These are phyloP conservation scores for Jasminum sambac DNA, from an alignment of 257 asterid species.

Conservation along the genomic window DNA sequence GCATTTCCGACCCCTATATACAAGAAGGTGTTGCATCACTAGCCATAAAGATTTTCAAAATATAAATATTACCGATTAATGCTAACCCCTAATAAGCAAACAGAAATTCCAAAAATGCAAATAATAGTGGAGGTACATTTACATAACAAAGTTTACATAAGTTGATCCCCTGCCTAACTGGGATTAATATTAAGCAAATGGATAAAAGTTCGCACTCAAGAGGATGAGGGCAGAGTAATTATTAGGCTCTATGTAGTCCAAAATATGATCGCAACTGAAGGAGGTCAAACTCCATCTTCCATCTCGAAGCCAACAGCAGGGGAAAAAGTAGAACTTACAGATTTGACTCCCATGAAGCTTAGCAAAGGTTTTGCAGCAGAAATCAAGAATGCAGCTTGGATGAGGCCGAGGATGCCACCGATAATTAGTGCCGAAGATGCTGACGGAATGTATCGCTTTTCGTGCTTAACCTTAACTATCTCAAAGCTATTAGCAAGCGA, in stretches of 20 bases:
- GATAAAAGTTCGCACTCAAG: too few relatives aligned
- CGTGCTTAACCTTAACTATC: constrained; percentile 26
- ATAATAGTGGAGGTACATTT: too few relatives aligned
- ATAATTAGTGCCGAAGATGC: constrained; percentile 70
- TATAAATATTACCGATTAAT: neutral
- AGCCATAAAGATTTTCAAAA: neutral
- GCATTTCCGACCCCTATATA: neutral
- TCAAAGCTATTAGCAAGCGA: constrained; percentile 30
- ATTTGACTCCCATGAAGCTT: constrained; percentile 71
- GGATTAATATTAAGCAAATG: too few relatives aligned
- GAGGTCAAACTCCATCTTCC: neutral
- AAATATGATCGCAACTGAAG: neutral
- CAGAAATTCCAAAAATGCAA: too few relatives aligned
- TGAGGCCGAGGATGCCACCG: constrained; percentile 65
- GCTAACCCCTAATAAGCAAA: neutral
- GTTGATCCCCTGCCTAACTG: too few relatives aligned
- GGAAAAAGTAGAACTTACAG: constrained; percentile 36
- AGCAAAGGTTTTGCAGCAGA: constrained; percentile 58
- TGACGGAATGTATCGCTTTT: constrained; percentile 64
- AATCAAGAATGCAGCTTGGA: constrained; percentile 57
- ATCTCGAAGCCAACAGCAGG: neutral
- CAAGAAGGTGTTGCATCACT: neutral
- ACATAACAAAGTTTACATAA: too few relatives aligned
- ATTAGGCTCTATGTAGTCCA: neutral
- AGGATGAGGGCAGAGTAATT: neutral